A percentile compares a stretch with the other conserved stretches of the same genome.
Evolutionary conservation across 176 grass and related monocot genomes (phyloP).

Genomic region (Ensete glaucum): DNA sequence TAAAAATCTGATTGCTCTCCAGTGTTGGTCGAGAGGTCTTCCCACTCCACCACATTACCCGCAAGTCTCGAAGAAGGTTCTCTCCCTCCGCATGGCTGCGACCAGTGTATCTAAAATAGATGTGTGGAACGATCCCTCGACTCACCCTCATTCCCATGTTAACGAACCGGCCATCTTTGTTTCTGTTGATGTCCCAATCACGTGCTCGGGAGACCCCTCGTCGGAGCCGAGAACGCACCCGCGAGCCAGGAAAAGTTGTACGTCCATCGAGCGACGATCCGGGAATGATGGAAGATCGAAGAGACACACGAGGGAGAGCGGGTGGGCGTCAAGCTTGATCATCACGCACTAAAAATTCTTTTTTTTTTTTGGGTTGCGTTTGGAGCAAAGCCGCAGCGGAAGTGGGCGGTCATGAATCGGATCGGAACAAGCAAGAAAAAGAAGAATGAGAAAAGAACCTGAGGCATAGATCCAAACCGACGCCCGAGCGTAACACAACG

Average conservation of each 20-base stretch:
- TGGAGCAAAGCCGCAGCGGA: background rate
- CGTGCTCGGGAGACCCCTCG: background rate
- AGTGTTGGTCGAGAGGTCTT: too few species aligned
- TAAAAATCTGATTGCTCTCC: too few species aligned
- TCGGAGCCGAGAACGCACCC: background rate
- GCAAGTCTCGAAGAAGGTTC: too few species aligned
- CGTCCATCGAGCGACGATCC: background rate
- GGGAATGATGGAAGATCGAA: background rate
- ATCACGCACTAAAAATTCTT: background rate
- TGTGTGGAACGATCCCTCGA: too few species aligned
- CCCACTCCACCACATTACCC: too few species aligned
- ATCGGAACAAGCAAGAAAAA: background rate
- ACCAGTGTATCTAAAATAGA: too few species aligned
- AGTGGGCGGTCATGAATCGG: slow-evolving; percentile 5
- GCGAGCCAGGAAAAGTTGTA: background rate
- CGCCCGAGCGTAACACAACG: too few species aligned
- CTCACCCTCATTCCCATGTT: too few species aligned
- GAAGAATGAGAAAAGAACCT: background rate
- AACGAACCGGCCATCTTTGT: too few species aligned
- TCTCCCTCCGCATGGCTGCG: too few species aligned
- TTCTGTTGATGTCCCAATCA: background rate
- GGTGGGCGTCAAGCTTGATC: background rate
- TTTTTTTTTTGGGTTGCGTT: background rate
- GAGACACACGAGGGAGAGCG: background rate
- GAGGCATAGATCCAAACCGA: background rate